Base-by-base conservation (phyloP, 768 basidiomycete genomes). In the Mycena albidolilacea region DNA sequence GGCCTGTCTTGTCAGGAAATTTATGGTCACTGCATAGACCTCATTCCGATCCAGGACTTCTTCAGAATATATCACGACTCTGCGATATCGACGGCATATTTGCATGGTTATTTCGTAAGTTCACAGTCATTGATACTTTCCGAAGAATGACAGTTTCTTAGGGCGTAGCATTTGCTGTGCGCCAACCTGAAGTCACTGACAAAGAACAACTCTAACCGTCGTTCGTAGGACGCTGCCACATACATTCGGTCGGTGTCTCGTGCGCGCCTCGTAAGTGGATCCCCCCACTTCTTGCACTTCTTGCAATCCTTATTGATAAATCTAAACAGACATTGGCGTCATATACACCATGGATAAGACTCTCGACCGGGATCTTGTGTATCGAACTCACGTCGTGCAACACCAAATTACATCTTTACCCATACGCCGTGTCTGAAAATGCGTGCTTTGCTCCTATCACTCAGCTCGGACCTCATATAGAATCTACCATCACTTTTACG, bases 91-190 rank as follows among this genome's bases (percentile, higher is more conserved):
- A 63, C 35, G 3, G 46, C 46, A 14, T 63, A 63, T 35, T 63
- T 63, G 35, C 62, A 63, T 37, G 62, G 62, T 1, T 63, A 63
- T 37, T 63, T 63, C 46, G 62, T 63, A n/a, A 7, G 62, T 50
- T 35, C 17, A 2, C 35, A 15, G 10, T 15, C 62, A 6, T 17
- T 21, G n/a, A 21, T 19, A 30, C 43, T 10, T 9, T 14, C 12
- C 23, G 43, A 30, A 21, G 5, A 11, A 1, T 46, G 6, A 46
- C 14, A 44, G 5, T 23, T 46, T 46, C 23, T 50, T 14, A 63
- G 62, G n/a, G 62, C 19, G 35, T 50, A 19, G 46, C 62, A 11
- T 63, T 63, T 17, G 17, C 8, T 10, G 62, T 63, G 30, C 37
- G 44, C 48, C 37, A 15, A 17, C 17, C 30, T 30, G 30, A 30